phyloP scores from a whole-genome alignment of 1,139 yeast species.

The Spencermartinsiella ligniputridi region DNA sequence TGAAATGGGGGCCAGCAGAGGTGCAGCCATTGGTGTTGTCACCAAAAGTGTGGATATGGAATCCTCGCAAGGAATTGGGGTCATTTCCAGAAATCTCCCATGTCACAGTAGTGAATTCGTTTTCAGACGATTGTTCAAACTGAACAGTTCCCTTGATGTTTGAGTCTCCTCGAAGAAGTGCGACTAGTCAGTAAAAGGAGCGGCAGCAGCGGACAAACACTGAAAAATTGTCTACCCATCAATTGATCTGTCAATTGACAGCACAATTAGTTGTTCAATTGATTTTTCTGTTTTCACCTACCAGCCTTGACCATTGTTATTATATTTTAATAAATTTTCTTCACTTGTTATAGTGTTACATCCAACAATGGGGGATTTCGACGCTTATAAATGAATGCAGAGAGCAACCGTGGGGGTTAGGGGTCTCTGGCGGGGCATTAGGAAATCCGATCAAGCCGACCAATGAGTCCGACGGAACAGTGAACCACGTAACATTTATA shows the following conservation, averaged over 20 bases:
- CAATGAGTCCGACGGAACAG: too few relatives aligned
- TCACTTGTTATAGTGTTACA: too few relatives aligned
- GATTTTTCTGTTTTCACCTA: background rate
- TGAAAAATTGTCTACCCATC: too few relatives aligned
- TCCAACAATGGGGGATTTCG: too few relatives aligned
- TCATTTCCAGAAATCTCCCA: constrained; percentile 88
- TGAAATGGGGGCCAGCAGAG: constrained; percentile 98
- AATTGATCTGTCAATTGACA: too few relatives aligned
- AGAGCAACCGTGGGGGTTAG: too few relatives aligned
- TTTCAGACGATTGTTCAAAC: constrained; percentile 77
- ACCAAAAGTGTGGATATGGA: constrained; percentile 98
- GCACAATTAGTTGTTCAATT: background rate
- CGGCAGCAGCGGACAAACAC: too few relatives aligned
- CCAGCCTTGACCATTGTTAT: constrained; percentile 1
- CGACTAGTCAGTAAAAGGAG: constrained; percentile 52
- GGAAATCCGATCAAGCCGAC: too few relatives aligned
- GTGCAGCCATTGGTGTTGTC: constrained; percentile 99
- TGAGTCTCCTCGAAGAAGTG: constrained; percentile 93
- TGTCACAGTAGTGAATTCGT: constrained; percentile 75
- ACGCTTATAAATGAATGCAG: too few relatives aligned
- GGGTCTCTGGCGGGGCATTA: too few relatives aligned
- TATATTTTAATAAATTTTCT: too few relatives aligned
- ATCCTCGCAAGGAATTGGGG: constrained; percentile 85
- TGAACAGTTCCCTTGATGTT: constrained; percentile 80
- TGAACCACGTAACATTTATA: too few relatives aligned